A percentile compares a stretch with the other conserved stretches of the same genome.
These are phyloP conservation scores for Prunus yedoensis DNA, from an alignment of 331 rosid species.

Conservation along the genomic window DNA sequence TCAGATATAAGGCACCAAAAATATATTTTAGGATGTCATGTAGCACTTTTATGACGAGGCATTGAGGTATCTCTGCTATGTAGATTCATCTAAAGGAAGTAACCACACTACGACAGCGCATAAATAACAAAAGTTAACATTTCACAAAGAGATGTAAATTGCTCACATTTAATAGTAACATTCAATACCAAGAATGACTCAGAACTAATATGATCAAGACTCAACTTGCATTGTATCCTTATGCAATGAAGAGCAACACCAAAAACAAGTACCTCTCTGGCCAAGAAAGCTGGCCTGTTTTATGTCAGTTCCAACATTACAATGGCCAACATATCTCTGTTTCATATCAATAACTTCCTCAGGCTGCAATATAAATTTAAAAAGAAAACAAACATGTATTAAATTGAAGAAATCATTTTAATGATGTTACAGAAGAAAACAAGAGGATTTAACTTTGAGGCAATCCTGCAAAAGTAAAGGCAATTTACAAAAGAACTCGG, in stretches of 20 bases:
- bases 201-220: background rate
- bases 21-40: background rate
- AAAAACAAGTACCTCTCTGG: constrained; percentile 63
- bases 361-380: constrained; percentile 54
- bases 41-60: background rate
- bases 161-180: too few relatives aligned
- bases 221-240: background rate
- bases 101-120: background rate
- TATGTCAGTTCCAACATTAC: constrained; percentile 96
- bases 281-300: constrained; percentile 98
- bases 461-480: background rate
- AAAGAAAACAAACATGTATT: background rate
- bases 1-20: background rate
- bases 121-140: background rate
- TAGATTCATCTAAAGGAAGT: background rate
- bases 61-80: background rate
- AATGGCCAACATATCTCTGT: constrained; percentile 89
- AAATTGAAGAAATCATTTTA: background rate
- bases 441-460: background rate
- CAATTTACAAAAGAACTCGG: background rate
- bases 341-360: constrained; percentile 86
- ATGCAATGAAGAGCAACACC: background rate
- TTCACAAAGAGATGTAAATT: background rate
- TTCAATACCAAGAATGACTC: background rate
- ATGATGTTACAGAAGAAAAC: background rate